Conservation (phyloP, 352 stramenopile genomes). For the Globisporangium cylindrosporum region DNA sequence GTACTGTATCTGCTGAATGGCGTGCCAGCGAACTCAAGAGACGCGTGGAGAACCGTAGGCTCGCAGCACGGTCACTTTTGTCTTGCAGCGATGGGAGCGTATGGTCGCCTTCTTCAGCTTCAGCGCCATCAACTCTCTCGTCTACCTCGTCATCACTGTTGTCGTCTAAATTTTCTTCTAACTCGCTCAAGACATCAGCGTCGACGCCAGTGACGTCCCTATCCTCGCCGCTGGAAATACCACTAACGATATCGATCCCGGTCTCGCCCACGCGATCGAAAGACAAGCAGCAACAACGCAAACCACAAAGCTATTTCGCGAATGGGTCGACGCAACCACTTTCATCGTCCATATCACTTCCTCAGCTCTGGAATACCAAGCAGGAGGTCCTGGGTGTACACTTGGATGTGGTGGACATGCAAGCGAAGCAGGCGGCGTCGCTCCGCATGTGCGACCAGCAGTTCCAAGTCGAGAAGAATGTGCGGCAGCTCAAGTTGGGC, state of each 20-base stretch:
- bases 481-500: constrained; percentile 45
- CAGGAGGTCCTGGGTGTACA: constrained; percentile 46
- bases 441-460: constrained; percentile 56
- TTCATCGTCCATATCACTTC: constrained; percentile 24
- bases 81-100: background rate
- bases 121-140: background rate
- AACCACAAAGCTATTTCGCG: background rate
- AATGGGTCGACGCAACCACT: background rate
- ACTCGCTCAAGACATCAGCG: background rate
- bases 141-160: background rate
- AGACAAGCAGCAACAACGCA: background rate
- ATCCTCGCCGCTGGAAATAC: background rate
- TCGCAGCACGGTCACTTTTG: constrained; percentile 16
- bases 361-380: constrained; percentile 31
- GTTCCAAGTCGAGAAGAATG: constrained; percentile 47
- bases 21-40: constrained; percentile 49
- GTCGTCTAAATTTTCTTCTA: background rate
- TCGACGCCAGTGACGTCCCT: background rate
- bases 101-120: background rate
- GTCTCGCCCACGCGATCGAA: too few species aligned
- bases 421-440: constrained; percentile 38
- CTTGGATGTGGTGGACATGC: constrained; percentile 49
- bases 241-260: too few species aligned
- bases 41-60: constrained; percentile 43
- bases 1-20: constrained; percentile 15